Evolutionary conservation across 148 eudicot species (phyloP), one percentile per base, ranked within the genome.

Genomic region (Amaranthus cruentus): DNA sequence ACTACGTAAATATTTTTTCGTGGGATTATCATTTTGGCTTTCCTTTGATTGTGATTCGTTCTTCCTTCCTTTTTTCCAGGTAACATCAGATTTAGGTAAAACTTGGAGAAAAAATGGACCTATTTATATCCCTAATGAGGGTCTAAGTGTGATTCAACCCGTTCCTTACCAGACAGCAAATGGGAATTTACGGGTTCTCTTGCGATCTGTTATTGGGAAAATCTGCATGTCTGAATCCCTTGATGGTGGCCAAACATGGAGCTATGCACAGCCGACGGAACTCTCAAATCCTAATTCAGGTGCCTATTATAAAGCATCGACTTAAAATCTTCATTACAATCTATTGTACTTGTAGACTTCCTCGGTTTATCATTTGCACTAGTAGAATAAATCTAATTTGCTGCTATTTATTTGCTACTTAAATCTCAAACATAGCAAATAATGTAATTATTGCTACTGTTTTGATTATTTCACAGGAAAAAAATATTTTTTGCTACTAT

Each of bases 231-330:
- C 98, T 6, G 98, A 95, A 82, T 95, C 98, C 56, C 61, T 48
- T 72, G 98, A 95, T 75, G 96, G 89, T 68, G 98, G 97, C 38
- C 73, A 76, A 65, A 91, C 79, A 77, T 95, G 98, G 98, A 82
- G 86, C 71, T 86, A 79, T 69, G 97, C 90, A 51, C 68, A 78
- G 70, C 89, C 93, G 43, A 95, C 88, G 62, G 76, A 81, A 71
- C 87, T 95, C n/a, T 90, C 97, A 8, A 95, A 95, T 75, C 98
- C 98, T 60, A 95, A 95, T 84, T 95, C 98, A 91, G 98, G 98
- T 94, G 73, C 8, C 21, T 47, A 15, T 7, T n/a, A 53, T 55
- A 61, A 78, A 55, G 13, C 55, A 67, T 47, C 46, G 38, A 59
- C 43, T 51, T 47, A 14, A 49, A 59, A 15, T 50, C 3, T 74